These are phyloP conservation scores for Gnomoniopsis sp. DNA, from an alignment of 2,329 filamentous ascomycete species.

Conservation along the genomic window DNA sequence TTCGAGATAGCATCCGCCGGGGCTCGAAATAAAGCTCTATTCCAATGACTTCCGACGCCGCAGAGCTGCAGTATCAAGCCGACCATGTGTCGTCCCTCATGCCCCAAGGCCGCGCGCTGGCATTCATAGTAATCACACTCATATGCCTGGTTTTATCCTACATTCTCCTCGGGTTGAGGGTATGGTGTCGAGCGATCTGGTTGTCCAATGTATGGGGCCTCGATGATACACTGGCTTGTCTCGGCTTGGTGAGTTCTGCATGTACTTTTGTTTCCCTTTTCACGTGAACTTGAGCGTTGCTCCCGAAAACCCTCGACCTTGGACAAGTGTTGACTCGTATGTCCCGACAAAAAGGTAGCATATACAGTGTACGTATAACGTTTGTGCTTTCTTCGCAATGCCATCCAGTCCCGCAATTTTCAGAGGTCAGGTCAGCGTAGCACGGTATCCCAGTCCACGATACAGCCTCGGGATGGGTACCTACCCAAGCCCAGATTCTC, in stretches of 20 bases:
- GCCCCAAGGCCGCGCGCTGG: neutral
- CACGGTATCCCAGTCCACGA: too few relatives aligned
- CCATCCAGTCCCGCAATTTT: too few relatives aligned
- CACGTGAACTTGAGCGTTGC: neutral
- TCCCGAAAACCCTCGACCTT: neutral
- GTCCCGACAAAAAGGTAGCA: neutral
- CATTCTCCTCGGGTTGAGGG: neutral
- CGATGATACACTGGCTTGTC: neutral
- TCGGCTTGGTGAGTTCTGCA: neutral
- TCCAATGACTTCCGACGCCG: neutral
- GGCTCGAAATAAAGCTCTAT: neutral
- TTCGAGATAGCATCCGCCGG: neutral
- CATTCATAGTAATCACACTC: neutral
- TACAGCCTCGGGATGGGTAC: too few relatives aligned
- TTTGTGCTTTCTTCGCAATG: neutral
- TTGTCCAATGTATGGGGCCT: neutral
- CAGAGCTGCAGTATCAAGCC: neutral
- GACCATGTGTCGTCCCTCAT: neutral
- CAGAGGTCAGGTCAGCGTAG: too few relatives aligned
- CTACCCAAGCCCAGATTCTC: neutral
- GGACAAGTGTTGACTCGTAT: too few relatives aligned
- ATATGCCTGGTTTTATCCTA: neutral
- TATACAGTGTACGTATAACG: neutral
- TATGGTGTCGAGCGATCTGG: neutral
- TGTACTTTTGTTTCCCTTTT: neutral